Percentiles rank a stretch among this genome's conserved stretches.
phyloP scores from a whole-genome alignment of 169 alveolate species.

The Theileria parva region DNA sequence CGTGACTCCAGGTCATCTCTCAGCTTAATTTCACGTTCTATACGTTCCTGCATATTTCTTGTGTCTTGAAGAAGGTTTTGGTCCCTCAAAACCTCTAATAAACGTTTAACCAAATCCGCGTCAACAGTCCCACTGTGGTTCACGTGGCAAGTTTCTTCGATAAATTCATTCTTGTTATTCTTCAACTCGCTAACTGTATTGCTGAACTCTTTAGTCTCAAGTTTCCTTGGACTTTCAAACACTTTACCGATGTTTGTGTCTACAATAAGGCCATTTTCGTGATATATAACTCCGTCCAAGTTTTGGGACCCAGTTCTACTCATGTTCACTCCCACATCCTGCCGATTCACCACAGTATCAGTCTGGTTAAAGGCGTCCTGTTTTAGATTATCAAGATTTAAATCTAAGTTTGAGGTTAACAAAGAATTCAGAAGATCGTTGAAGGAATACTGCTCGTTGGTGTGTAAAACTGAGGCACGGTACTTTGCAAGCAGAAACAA shows the following conservation, averaged over 20 bases:
- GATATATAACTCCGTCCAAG: conserved; percentile 3
- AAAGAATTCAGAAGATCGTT: conserved; percentile 35
- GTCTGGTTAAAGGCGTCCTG: too few species aligned
- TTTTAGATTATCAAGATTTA: not conserved
- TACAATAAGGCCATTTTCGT: not conserved
- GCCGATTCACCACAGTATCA: too few species aligned
- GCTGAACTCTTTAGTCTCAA: not conserved
- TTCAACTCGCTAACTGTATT: not conserved
- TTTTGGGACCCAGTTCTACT: not conserved
- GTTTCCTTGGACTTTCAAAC: conserved; percentile 1
- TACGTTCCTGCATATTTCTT: not conserved
- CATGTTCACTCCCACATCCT: not conserved
- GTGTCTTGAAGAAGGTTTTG: not conserved
- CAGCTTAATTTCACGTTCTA: conserved; percentile 9
- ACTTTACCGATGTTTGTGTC: conserved; percentile 9
- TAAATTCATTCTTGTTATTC: not conserved
- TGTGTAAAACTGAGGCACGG: conserved; percentile 51
- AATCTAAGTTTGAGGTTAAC: conserved; percentile 2
- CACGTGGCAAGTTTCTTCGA: not conserved
- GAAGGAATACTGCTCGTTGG: conserved; percentile 57
- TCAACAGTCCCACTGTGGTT: not conserved
- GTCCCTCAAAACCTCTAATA: not conserved
- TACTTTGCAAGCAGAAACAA: conserved; percentile 52
- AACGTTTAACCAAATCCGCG: not conserved
- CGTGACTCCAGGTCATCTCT: conserved; percentile 19